These are phyloP conservation scores for Selenicereus undatus DNA, from an alignment of 148 eudicot genomes.

Conservation along the genomic window DNA sequence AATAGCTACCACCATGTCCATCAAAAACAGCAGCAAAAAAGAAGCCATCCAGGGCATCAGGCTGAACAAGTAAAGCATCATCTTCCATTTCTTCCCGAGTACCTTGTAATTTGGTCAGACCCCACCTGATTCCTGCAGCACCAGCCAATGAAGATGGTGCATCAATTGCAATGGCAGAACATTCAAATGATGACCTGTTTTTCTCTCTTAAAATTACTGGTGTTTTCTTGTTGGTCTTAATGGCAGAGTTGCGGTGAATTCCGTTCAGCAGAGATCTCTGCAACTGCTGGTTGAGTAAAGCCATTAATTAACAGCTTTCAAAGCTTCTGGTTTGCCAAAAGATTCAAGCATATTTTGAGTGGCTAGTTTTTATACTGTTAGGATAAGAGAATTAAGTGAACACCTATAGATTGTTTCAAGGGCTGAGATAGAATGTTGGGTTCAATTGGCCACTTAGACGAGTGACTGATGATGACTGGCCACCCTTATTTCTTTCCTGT, in stretches of 20 bases:
- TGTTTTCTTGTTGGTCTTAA: constrained; percentile 38
- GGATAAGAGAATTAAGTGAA: constrained; percentile 31
- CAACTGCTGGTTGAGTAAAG: constrained; percentile 58
- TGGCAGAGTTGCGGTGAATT: constrained; percentile 26
- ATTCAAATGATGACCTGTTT: constrained; percentile 31
- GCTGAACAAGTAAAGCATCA: constrained; percentile 53
- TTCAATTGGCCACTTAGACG: constrained; percentile 8
- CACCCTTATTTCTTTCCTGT: background rate
- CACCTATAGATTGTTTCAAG: constrained; percentile 28
- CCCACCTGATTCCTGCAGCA: constrained; percentile 66
- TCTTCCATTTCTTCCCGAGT: constrained; percentile 96
- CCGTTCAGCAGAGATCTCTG: constrained; percentile 50
- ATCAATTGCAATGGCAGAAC: constrained; percentile 86
- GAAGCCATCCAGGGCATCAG: constrained; percentile 56
- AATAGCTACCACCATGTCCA: constrained; percentile 86
- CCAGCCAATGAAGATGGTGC: constrained; percentile 53
- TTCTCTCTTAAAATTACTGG: constrained; percentile 21
- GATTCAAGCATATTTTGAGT: constrained; percentile 20
- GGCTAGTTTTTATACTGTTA: constrained; percentile 31
- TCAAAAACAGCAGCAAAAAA: constrained; percentile 92
- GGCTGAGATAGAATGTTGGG: constrained; percentile 37
- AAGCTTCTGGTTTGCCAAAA: constrained; percentile 21
- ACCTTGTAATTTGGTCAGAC: constrained; percentile 71
- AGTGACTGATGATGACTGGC: background rate
- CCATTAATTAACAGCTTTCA: constrained; percentile 41